Evolutionary conservation across 768 basidiomycete species (phyloP), one percentile per base, ranked within the genome.

Genomic region (Tylopilus subfusipes): DNA sequence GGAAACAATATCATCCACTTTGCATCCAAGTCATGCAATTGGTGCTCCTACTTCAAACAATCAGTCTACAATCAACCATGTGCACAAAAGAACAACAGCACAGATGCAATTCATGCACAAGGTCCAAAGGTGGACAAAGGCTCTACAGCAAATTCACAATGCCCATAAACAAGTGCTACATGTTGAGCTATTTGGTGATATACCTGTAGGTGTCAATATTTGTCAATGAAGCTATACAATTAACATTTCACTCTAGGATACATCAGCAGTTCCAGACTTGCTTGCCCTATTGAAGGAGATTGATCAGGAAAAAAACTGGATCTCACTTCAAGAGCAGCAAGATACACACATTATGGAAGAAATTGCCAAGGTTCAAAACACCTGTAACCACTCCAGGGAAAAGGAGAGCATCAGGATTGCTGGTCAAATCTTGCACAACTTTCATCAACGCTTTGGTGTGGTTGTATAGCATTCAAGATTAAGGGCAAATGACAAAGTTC

Each of bases 211-310:
- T 55, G 11, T 1, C 1, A 13, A 1, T 22, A 1, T 25, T 54
- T 47, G n/a, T 16, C 31, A n/a, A 0, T 14, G 5, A 22, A 21
- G 10, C 22, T 9, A n/a, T n/a, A 13, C 22, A 9, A 34, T 5
- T 61, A 2, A 66, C 5, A 27, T 25, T 46, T 8, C 8, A 22
- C 4, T 38, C 38, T 21, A 68, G 67, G 14, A 36, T 18, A 42
- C 18, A 40, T 2, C n/a, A n/a, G n/a, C 48, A 19, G 29, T 19
- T n/a, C 29, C 55, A 36, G 27, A 59, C 22, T 25, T 70, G 48
- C 51, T 70, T 14, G 12, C 42, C 1, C 6, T 70, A 0, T 21
- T 72, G 24, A 50, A 42, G 33, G 50, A 69, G 1, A 65, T 70
- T 27, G 55, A 70, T 16, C 31, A 49, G 11, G 12, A 56, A 5